Base-by-base conservation (phyloP, 768 basidiomycete species). In the Mycena capillaripes region DNA sequence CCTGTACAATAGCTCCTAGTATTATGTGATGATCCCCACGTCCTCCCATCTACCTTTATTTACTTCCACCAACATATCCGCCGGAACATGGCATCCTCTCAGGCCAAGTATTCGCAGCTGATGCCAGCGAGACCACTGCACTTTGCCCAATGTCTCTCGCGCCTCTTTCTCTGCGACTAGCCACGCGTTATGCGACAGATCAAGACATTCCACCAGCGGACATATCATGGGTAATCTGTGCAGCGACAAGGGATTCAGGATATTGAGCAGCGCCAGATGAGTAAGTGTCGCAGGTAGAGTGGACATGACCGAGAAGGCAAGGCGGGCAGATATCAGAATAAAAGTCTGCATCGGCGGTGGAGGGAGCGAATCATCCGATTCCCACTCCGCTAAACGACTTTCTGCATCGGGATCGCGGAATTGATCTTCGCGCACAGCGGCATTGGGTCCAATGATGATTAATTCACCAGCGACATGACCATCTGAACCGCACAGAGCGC, bases 31-130 rank as follows among this genome's bases (percentile, higher is more conserved):
- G 72, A 92, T 77, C 50, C 79, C 80, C 38, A 95, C 83, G 76
- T 92, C 92, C 69, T 89, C 88, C 92, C 92, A 93, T 71, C 91
- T 86, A 0, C 88, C 87, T 76, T 84, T 81, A 75, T 93, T 93
- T 46, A 94, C 77, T 64, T 81, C 85, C 42, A 66, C 72, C 25
- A 87, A 63, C 34, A 90, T 78, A n/a, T 80, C 83, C 46, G 76
- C 76, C 2, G 87, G 82, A 29, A 91, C 75, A 53, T 79, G 77
- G 79, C 91, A 93, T 48, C 79, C 87, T 72, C 91, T 82, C 61
- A 92, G 78, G 1, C 90, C 92, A 32, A 94, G 78, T 16, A 89
- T 81, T 69, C 82, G 81, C 66, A 95, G 77, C 38, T 85, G 77
- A 38, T 80, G 82, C 89, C 90, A 91, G 44, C 87, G 85, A 7